Evolutionary conservation across 108 stramenopile genomes (phyloP), one percentile per base, ranked within the genome.

Genomic region (Cyclotella choctawhatcheeana): DNA sequence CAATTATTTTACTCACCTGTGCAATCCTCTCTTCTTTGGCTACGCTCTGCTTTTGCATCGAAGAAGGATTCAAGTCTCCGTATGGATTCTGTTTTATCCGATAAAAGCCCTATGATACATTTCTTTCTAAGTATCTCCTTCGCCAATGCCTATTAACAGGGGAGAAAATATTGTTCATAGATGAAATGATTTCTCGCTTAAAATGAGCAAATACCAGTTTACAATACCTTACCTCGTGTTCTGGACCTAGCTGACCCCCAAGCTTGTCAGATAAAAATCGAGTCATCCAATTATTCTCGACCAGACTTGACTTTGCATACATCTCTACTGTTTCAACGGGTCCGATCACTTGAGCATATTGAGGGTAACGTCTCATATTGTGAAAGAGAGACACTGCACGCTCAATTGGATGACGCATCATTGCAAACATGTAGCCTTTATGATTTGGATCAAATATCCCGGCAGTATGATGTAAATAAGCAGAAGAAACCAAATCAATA

Each of bases 241-340:
- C 56, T 8, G 51, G 56, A 24, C 73, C 77, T 13, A 71, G 31
- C 70, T 47, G 14, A 24, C 76, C 64, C 22, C 67, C 48, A 26
- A 73, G 45, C 6, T 80, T 74, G 43, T 72, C 67, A 25, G 75
- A 68, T 43, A 86, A 54, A 44, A 71, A 73, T 17, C 79, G 67
- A 12, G 72, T 72, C 83, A 82, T 84, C 83, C 83, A 84, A 69
- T 86, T 84, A 54, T 74, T 68, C 44, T 84, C 83, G 16, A 61
- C 83, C 1, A 59, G 44, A 67, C 68, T 79, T 14, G 77, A 79
- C 44, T 64, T 56, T 4, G 72, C 56, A 54, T 85, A 85, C 25
- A 79, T 64, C 25, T 85, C 76, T 26, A 85, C 20, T n/a, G 76
- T 55, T 13, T 60, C 75, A 16, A 65, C 32, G 33, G 33, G 34